Base-by-base conservation (phyloP, 768 basidiomycete species). In the Russula sp. region DNA sequence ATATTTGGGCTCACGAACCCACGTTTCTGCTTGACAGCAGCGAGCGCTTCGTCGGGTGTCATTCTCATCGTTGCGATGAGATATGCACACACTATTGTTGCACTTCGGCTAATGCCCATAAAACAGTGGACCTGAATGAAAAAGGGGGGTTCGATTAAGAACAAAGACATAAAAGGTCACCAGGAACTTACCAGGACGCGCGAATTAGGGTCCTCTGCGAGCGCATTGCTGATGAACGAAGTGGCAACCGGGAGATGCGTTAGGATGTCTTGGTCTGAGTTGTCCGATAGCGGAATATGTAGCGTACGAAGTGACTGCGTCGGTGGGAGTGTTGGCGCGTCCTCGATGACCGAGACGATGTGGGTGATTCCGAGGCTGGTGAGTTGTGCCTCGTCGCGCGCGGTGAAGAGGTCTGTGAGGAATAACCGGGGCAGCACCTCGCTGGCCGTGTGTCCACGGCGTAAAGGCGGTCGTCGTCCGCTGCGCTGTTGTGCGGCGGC, bases 81-180 rank as follows among this genome's bases (percentile, higher is more conserved):
- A 74, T 90, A 92, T 58, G 89, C 90, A 67, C 87, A 87, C 4
- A 91, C 84, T 48, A 91, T 81, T 3, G 88, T 90, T 0, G 90
- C 83, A 50, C 88, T 89, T 28, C 90, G 28, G 28, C 28, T 30
- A 30, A 30, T 30, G 5, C 28, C 28, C 28, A 30, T 30, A 30
- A 30, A 30, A 72, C 90, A 92, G 73, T 92, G 90, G 16, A 92
- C 87, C 88, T 90, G 32, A 34, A 53, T 30, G 28, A 44, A 1
- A 5, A 24, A 8, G 32, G 22, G 7, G 5, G 5, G 16, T 46
- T 48, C 16, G 11, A 46, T 56, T 28, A 18, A 36, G 18, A 42
- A 48, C 30, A 36, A 51, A 36, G 10, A 22, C 28, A 22, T 0
- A 32, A 9, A 16, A 14, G n/a, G 16, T 4, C 18, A 18, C 4